Base-by-base conservation (phyloP, 257 asterid genomes). In the Penstemon newberryi region DNA sequence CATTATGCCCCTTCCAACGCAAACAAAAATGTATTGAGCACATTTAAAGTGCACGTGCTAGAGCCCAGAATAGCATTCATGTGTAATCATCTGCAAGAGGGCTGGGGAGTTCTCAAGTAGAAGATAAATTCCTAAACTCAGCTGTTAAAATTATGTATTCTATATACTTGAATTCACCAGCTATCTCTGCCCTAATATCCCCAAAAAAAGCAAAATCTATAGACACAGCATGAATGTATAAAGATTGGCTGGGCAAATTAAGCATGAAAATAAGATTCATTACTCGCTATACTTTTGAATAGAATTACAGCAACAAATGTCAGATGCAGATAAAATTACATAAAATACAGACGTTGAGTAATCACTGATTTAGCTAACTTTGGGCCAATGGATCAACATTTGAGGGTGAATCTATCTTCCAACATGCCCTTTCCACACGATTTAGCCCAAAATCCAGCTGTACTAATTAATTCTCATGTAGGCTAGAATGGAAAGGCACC, bases 321-420 rank as follows among this genome's bases (percentile, higher is more conserved):
- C 47, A 8, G 73, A 69, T 56, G 72, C 73, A 72, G 65, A 70
- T 18, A 74, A 5, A 60, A 44, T 72, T 71, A 68, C 79, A 81
- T 60, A 53, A 70, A 55, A 74, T 63, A 68, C 71, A 73, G 51
- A 51, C 52, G 65, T 63, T 44, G 49, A 52, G 38, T 15, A 13
- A 64, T 49, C 72, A 67, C 54, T 39, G 71, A 70, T 61, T 56
- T 9, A 67, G 57, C 46, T 42, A 63, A 59, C 61, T 43, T 45
- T 52, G 49, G 76, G 69, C 50, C 66, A 42, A 65, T 75, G 44
- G 46, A 45, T 64, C 77, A 51, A 18, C 10, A n/a, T 44, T 18
- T 7, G 54, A 62, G 55, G 62, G 55, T 56, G 36, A 55, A 67
- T 51, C 25, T 74, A 61, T 76, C 72, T 67, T 71, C 72, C 38